Conservation (phyloP, 2,329 filamentous ascomycete species). For the Mollisiaceae sp. region DNA sequence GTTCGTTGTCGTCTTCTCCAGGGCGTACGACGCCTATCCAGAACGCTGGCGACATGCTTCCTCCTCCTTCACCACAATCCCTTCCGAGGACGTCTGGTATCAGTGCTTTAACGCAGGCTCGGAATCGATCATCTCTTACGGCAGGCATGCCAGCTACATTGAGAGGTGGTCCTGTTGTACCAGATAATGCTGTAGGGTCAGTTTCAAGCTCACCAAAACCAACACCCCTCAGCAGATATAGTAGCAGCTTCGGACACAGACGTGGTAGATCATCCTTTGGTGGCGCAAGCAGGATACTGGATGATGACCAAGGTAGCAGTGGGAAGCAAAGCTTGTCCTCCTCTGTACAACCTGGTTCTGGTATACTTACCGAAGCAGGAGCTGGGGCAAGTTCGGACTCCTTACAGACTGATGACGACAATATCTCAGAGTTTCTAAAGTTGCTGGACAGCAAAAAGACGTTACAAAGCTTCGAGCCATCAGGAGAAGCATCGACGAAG, state of each 20-base stretch:
- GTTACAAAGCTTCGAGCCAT: constrained; percentile 75
- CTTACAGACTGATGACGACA: constrained; percentile 80
- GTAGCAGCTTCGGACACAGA: constrained; percentile 91
- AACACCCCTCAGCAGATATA: constrained; percentile 79
- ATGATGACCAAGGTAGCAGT: constrained; percentile 80
- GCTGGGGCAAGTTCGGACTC: constrained; percentile 70
- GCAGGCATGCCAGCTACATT: constrained; percentile 77
- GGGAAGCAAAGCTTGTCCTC: constrained; percentile 78
- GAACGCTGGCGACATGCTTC: constrained; percentile 35
- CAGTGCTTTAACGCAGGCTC: constrained; percentile 59
- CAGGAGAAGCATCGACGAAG: constrained; percentile 72
- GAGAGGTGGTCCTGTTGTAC: constrained; percentile 66
- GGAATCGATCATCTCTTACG: constrained; percentile 74
- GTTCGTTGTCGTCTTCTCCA: constrained; percentile 90
- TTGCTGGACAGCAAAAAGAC: constrained; percentile 87
- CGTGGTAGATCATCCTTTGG: constrained; percentile 78
- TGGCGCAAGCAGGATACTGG: constrained; percentile 66
- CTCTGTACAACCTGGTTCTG: constrained; percentile 75
- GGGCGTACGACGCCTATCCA: constrained; percentile 44
- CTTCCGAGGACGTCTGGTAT: constrained; percentile 54
- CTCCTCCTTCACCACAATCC: constrained; percentile 61
- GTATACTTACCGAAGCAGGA: constrained; percentile 73
- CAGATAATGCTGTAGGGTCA: constrained; percentile 67
- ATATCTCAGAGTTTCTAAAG: constrained; percentile 92
- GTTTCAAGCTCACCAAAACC: constrained; percentile 80